Percentiles rank a stretch among this genome's conserved stretches.
Evolutionary conservation across 192 early-diverging fungal genomes (phyloP).

Genomic region (Backusella morwellensis): DNA sequence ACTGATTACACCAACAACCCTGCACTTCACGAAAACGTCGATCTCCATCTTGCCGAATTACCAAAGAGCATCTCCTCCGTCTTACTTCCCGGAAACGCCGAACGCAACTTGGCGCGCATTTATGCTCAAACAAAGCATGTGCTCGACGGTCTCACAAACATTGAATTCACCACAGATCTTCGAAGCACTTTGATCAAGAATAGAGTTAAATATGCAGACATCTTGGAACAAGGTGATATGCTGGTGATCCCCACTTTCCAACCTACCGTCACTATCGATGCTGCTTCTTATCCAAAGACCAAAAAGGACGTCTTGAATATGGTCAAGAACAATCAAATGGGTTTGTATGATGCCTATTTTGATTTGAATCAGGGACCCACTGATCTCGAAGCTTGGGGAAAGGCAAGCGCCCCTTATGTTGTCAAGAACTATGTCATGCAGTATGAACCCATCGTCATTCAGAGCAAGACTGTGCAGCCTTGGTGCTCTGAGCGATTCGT

Average conservation of each 20-base stretch:
- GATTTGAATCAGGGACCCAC: conserved; percentile 48
- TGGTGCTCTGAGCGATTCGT: conserved; percentile 62
- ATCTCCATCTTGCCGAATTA: conserved; percentile 46
- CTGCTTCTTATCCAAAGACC: conserved; percentile 21
- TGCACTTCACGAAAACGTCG: conserved; percentile 32
- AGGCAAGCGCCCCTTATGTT: conserved; percentile 32
- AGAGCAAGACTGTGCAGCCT: conserved; percentile 43
- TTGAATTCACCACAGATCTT: conserved; percentile 36
- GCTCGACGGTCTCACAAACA: conserved; percentile 38
- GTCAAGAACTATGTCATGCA: conserved; percentile 54
- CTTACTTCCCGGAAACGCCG: conserved; percentile 33
- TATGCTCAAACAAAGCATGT: conserved; percentile 51
- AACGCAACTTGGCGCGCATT: conserved; percentile 52
- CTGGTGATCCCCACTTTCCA: conserved; percentile 52
- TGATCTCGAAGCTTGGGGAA: conserved; percentile 44
- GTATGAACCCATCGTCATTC: conserved; percentile 53
- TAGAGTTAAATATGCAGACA: conserved; percentile 26
- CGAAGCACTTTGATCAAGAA: conserved; percentile 35
- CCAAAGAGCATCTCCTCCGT: background rate
- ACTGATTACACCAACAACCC: background rate
- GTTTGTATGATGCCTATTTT: conserved; percentile 49
- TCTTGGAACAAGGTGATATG: conserved; percentile 44
- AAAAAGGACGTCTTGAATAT: conserved; percentile 34
- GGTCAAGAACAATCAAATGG: conserved; percentile 28
- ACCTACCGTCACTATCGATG: conserved; percentile 17